phyloP scores from a whole-genome alignment of 352 stramenopile genomes.

The Pythium coloratum region DNA sequence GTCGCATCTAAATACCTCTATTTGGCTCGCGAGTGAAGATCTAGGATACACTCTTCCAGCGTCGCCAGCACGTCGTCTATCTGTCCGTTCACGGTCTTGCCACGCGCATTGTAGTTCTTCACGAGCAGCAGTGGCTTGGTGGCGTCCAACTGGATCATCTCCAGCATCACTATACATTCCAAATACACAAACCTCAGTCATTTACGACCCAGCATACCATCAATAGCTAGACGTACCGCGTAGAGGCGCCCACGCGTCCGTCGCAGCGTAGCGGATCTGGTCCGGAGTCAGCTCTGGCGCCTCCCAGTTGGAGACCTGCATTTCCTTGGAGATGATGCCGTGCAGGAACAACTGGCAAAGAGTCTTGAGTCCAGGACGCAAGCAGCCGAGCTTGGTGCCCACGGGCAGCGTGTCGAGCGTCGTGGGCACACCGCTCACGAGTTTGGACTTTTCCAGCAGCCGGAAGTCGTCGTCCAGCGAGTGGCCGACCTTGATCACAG shows the following conservation, averaged over 20 bases:
- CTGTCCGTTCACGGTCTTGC: conserved; percentile 40
- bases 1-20: conserved; percentile 24
- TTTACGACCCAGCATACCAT: neutral
- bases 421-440: conserved; percentile 61
- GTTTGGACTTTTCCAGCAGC: conserved; percentile 50
- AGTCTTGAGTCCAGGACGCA: conserved; percentile 70
- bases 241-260: conserved; percentile 74
- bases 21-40: conserved; percentile 15
- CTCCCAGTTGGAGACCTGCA: conserved; percentile 88
- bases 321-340: conserved; percentile 73
- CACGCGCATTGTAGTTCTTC: conserved; percentile 62
- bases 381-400: conserved; percentile 71
- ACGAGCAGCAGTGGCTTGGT: conserved; percentile 50
- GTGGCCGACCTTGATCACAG: conserved; percentile 77
- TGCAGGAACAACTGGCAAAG: conserved; percentile 75
- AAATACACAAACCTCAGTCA: conserved; percentile 5
- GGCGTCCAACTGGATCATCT: conserved; percentile 72
- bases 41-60: conserved; percentile 32
- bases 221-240: conserved; percentile 39
- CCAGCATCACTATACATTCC: conserved; percentile 55
- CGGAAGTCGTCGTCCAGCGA: conserved; percentile 78
- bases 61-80: conserved; percentile 49
- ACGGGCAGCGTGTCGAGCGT: conserved; percentile 84
- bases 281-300: conserved; percentile 53
- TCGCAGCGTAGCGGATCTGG: conserved; percentile 81